Evolutionary conservation across 768 basidiomycete genomes (phyloP).

Genomic region (Leccinum fibrillosum): DNA sequence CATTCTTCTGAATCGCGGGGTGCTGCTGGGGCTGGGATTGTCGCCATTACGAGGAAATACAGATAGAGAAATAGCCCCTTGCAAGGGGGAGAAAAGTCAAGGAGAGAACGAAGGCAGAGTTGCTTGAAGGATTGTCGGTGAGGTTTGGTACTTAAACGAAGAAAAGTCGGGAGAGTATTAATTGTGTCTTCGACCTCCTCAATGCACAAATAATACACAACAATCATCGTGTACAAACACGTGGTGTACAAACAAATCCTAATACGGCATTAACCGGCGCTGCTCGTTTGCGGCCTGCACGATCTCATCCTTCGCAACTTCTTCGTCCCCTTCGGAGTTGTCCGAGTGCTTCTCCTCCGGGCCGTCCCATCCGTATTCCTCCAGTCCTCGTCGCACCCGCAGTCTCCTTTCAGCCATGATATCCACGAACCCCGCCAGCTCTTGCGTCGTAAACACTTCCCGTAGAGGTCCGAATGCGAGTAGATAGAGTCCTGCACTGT

Average conservation of each 20-base stretch:
- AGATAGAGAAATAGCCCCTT: constrained; percentile 21
- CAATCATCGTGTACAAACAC: constrained; percentile 19
- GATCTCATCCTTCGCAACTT: constrained; percentile 53
- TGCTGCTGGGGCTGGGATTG: constrained; percentile 57
- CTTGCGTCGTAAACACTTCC: constrained; percentile 52
- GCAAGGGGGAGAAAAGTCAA: constrained; percentile 14
- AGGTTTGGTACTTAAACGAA: constrained; percentile 18
- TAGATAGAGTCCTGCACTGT: constrained; percentile 62
- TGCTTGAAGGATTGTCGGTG: constrained; percentile 12
- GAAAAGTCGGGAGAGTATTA: constrained; percentile 34
- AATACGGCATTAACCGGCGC: background rate
- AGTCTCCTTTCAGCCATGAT: constrained; percentile 76
- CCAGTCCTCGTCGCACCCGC: constrained; percentile 58
- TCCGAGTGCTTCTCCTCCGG: constrained; percentile 13
- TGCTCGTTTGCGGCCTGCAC: background rate
- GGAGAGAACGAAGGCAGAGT: constrained; percentile 2
- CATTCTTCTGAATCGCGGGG: constrained; percentile 63
- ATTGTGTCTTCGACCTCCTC: constrained; percentile 39
- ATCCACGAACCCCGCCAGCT: constrained; percentile 62
- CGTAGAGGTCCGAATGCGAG: constrained; percentile 73
- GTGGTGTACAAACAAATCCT: constrained; percentile 6
- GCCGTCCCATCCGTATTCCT: constrained; percentile 35
- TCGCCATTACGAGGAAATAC: constrained; percentile 44
- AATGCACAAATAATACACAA: constrained; percentile 24
- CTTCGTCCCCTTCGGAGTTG: constrained; percentile 20